A percentile compares a stretch with the other conserved stretches of the same genome.
These are phyloP conservation scores for Backusella tarrabulga DNA, from an alignment of 192 early-diverging fungal species.

Conservation along the genomic window DNA sequence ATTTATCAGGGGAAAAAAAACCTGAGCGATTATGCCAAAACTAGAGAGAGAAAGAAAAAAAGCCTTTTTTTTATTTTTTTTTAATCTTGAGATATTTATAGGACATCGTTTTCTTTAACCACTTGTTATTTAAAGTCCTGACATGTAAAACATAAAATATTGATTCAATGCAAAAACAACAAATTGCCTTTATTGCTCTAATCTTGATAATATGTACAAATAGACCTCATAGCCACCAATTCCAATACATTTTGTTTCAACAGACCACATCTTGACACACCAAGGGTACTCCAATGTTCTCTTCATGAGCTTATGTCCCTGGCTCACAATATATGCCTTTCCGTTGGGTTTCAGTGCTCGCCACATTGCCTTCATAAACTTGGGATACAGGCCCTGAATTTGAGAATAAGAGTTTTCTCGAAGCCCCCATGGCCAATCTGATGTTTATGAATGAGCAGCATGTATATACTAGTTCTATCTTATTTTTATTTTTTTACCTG, in stretches of 20 bases:
- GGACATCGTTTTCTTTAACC: no score
- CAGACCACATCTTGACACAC: conserved; percentile 18
- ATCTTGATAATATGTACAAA: conserved; percentile 25
- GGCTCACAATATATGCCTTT: conserved; percentile 43
- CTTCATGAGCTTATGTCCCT: conserved; percentile 43
- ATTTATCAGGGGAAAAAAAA: no score
- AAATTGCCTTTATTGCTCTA: not conserved
- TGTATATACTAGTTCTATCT: not conserved
- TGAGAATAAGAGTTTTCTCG: conserved; percentile 24
- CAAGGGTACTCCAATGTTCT: conserved; percentile 34
- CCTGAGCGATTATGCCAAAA: no score
- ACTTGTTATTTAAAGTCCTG: no score
- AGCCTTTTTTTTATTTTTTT: no score
- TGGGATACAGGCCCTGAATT: conserved; percentile 40
- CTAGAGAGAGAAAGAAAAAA: no score
- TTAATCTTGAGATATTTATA: no score
- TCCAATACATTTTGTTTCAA: conserved; percentile 10
- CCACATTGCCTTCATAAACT: conserved; percentile 36
- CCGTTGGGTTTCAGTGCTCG: conserved; percentile 30
- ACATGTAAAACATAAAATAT: no score
- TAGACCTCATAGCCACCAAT: conserved; percentile 32
- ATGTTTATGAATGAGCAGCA: not conserved
- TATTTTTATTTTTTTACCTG: conserved; percentile 2
- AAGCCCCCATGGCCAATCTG: conserved; percentile 36
- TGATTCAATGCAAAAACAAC: not conserved